A percentile compares a stretch with the other conserved stretches of the same genome.
Conservation (phyloP, 805 yeast species). For the Candida hungchunana region DNA sequence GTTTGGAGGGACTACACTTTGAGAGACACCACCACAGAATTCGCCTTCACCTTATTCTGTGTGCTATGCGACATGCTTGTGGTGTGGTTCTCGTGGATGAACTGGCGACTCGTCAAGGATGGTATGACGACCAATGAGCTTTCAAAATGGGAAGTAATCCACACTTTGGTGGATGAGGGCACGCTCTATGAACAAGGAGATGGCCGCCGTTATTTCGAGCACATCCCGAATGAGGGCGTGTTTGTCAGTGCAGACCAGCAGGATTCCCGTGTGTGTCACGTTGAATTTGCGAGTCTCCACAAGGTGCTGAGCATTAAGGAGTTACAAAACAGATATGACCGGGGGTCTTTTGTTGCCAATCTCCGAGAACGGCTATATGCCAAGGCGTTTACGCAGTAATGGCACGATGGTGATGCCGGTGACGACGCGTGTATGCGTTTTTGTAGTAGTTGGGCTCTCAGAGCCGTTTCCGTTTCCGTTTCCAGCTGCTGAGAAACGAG, state of each 20-base stretch:
- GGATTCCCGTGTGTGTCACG: conserved; percentile 12
- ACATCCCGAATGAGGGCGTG: conserved; percentile 16
- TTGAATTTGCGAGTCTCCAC: conserved; percentile 3
- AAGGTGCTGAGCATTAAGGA: conserved; percentile 13
- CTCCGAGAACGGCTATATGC: conserved; percentile 16
- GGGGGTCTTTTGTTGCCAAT: conserved; percentile 18
- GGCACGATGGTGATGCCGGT: conserved; percentile 12
- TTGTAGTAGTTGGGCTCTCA: too few species aligned
- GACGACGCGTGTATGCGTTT: conserved; percentile 7
- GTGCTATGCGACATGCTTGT: conserved; percentile 40
- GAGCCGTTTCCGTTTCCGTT: too few species aligned
- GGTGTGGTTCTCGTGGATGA: conserved; percentile 40
- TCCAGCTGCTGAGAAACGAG: too few species aligned
- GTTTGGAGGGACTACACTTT: conserved; percentile 2
- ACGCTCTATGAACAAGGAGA: conserved; percentile 27
- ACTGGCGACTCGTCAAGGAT: conserved; percentile 45
- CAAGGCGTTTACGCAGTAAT: conserved; percentile 18
- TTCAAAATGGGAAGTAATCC: conserved; percentile 66
- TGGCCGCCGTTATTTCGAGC: conserved; percentile 17
- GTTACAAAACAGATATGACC: conserved; percentile 22
- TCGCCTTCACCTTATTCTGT: conserved; percentile 38
- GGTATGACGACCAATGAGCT: conserved; percentile 78
- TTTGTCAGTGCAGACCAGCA: conserved; percentile 23
- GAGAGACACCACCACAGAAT: conserved; percentile 9
- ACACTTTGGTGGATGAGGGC: conserved; percentile 42